These are phyloP conservation scores for Paramecium sexaurelia DNA, from an alignment of 73 alveolate species.

Conservation along the genomic window DNA sequence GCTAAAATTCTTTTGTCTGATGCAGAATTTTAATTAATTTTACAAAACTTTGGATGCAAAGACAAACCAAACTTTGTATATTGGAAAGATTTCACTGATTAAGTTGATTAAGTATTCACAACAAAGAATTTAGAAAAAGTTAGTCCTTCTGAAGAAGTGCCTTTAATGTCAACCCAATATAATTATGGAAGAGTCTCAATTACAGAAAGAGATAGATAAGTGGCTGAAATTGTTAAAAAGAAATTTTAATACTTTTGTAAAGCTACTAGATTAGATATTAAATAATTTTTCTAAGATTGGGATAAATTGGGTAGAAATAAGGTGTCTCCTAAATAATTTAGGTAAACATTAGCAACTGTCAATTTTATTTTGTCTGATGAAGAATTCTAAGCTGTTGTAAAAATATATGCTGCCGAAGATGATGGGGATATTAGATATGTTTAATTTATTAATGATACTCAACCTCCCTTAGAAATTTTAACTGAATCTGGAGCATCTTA, in stretches of 20 bases:
- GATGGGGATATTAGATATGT: constrained; percentile 86
- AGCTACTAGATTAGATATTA: constrained; percentile 87
- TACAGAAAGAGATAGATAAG: constrained; percentile 73
- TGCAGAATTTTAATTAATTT: constrained; percentile 84
- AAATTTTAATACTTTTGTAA: constrained; percentile 75
- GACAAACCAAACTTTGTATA: constrained; percentile 76
- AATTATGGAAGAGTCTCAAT: constrained; percentile 83
- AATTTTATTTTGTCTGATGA: constrained; percentile 81
- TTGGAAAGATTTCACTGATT: constrained; percentile 92
- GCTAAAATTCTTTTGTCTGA: constrained; percentile 87
- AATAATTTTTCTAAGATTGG: constrained; percentile 89
- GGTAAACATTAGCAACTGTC: constrained; percentile 82
- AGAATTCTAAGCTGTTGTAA: constrained; percentile 82
- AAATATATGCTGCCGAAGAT: constrained; percentile 83
- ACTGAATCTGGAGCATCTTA: constrained; percentile 62
- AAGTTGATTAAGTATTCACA: constrained; percentile 89
- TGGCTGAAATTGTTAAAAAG: constrained; percentile 74
- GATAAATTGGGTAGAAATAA: constrained; percentile 86
- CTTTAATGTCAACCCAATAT: constrained; percentile 76
- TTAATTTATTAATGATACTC: constrained; percentile 82
- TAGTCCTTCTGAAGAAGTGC: constrained; percentile 76
- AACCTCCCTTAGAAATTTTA: constrained; percentile 69
- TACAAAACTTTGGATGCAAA: constrained; percentile 75
- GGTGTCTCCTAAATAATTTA: constrained; percentile 87
- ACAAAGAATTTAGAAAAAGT: constrained; percentile 86